Percentiles rank a stretch among this genome's conserved stretches.
phyloP scores from a whole-genome alignment of 257 asterid genomes.

The Scutellaria minor region DNA sequence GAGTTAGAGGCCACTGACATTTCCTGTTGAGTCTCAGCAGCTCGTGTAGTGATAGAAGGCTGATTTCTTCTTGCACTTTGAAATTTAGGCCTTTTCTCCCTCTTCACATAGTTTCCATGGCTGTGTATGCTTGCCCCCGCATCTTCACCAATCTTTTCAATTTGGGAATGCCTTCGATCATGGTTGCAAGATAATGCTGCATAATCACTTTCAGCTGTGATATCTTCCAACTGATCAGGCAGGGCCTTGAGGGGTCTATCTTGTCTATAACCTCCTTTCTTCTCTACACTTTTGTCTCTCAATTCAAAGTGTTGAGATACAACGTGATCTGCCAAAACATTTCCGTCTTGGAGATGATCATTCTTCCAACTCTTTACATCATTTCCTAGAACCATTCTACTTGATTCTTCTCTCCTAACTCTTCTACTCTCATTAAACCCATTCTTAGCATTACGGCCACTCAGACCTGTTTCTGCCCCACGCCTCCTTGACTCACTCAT shows the following conservation, averaged over 20 bases:
- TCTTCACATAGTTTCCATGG: conserved; percentile 34
- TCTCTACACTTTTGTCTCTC: conserved; percentile 41
- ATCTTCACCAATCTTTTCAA: conserved; percentile 40
- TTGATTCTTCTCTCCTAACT: conserved; percentile 51
- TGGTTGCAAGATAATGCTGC: conserved; percentile 51
- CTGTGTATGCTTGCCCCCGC: background rate
- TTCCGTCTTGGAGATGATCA: conserved; percentile 36
- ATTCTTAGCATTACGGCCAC: conserved; percentile 34
- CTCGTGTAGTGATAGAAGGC: conserved; percentile 47
- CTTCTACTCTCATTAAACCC: conserved; percentile 39
- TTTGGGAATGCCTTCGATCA: conserved; percentile 39
- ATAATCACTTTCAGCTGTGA: conserved; percentile 51
- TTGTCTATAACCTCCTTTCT: conserved; percentile 40
- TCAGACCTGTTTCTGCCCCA: conserved; percentile 33
- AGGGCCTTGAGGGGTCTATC: conserved; percentile 45
- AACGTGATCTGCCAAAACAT: conserved; percentile 37
- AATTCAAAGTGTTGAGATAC: conserved; percentile 47
- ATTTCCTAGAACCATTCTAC: conserved; percentile 44
- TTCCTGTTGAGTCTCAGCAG: conserved; percentile 52
- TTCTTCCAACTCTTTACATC: conserved; percentile 34
- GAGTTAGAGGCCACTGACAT: conserved; percentile 80
- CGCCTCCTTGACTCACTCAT: conserved; percentile 28
- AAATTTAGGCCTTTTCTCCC: conserved; percentile 65
- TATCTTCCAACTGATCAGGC: conserved; percentile 53
- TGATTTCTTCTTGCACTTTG: conserved; percentile 61